Base-by-base conservation (phyloP, 2,329 filamentous ascomycete species). In the Colletotrichum magnum region DNA sequence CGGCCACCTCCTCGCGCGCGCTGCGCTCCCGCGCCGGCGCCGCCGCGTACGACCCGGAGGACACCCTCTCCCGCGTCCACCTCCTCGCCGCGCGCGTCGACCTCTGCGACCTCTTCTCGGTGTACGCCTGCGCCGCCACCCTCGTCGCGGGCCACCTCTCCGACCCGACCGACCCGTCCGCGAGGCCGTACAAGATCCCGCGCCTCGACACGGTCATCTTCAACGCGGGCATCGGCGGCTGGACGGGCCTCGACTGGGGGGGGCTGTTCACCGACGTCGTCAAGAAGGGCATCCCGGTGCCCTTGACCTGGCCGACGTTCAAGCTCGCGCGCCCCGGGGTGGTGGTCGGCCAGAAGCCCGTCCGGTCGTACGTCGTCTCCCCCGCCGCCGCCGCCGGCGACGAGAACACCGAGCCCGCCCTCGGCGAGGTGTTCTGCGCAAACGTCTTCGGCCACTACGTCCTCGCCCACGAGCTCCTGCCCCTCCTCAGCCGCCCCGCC, bases 371-470 rank as follows among this genome's bases (percentile, higher is more conserved):
- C 48, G 54, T 62, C 63, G 54, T 63, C 73, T 56, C 66, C 54
- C 58, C 68, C 21, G 50, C 53, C 41, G 28, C 45, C n/a, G 58
- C 62, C 53, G 66, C 52, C 52, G 59, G 57, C 56, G 51, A 59
- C 61, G 47, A 64, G 45, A 58, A 41, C 66, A 86, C 79, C 3
- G 28, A 90, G 67, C 90, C 92, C 0, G 82, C 84, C 5, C 83
- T 99, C 0, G 95, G 94, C 3, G 87, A 94, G 73, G 90, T 97
- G 18, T 99, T 98, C 78, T 92, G 92, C 78, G 92, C 95, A 58
- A 98, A 98, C 77, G 88, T 97, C 36, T 98, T 99, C 77, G 96
- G 96, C 0, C 96, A 99, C 82, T 98, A 99, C 78, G 83, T 98
- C 76, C 89, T 99, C 26, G 89, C 89, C 16, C 95, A 97, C 79